Base-by-base conservation (phyloP, 1,139 yeast genomes). In the Eremothecium sinecaudum region DNA sequence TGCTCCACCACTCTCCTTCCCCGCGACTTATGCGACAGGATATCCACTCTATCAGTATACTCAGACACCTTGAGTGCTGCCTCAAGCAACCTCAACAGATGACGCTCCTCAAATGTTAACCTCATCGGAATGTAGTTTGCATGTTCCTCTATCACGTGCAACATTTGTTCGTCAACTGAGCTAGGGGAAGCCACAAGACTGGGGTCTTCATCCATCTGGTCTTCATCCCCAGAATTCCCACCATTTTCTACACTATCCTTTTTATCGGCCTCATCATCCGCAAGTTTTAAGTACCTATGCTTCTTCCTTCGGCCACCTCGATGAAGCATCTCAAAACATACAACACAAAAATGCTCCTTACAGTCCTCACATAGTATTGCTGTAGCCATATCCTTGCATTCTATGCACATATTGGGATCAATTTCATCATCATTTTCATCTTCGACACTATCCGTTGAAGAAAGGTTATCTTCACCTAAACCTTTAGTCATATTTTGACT, bases 41-140 rank as follows among this genome's bases (percentile, higher is more conserved):
- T 73, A 51, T 79, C 90, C 23, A 79, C 81, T 45, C 73, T 71
- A 50, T 79, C 86, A 0, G 86, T 79, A 52, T 79, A 79, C 48
- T 79, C 86, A 11, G 81, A 73, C 4, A 79, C 90, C 44, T 75
- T 71, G 35, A 79, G 58, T 1, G 84, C 84, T 1, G 87, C 84
- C 44, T 77, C 83, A 27, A 73, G 56, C 30, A 79, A 56, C 35
- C 79, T 63, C 34, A 79, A 56, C 26, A 75, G 54, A 50, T 77
- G 79, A 39, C 90, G 68, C 51, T 79, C 90, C 29, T 75, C 79
- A 34, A 62, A 59, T 0, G 79, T 68, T 24, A 79, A 59, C 42
- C 90, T 65, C 64, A 79, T 54, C 9, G 90, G 90, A 35, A 79
- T 73, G 46, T 65, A 78, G 39, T 63, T 54, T 3, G 73, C 60